Conservation (phyloP, 1,284 basidiomycete genomes). For the Blastosporella zonata region DNA sequence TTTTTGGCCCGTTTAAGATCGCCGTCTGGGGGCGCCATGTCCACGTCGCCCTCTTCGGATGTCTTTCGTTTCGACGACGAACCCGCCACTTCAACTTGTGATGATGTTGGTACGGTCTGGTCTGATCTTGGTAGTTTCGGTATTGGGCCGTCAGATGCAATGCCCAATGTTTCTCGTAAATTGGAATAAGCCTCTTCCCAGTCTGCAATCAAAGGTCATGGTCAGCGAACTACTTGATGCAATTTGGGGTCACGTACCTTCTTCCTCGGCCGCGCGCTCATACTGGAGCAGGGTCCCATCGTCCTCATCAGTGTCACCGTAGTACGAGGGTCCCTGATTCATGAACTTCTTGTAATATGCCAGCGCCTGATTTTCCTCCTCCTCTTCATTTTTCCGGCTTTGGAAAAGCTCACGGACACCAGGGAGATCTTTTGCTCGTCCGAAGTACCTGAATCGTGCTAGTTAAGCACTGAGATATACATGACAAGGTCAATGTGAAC, state of each 20-base stretch:
- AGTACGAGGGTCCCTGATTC: slow-evolving; percentile 87
- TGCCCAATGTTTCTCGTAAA: slow-evolving; percentile 54
- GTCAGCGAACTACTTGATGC: not conserved
- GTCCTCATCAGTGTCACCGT: slow-evolving; percentile 87
- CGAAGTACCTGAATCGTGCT: slow-evolving; percentile 76
- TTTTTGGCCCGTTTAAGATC: slow-evolving; percentile 35
- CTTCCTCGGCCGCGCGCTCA: slow-evolving; percentile 71
- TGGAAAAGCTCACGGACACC: slow-evolving; percentile 94
- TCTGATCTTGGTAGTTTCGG: slow-evolving; percentile 51
- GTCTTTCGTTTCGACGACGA: slow-evolving; percentile 48
- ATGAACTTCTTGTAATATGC: slow-evolving; percentile 87
- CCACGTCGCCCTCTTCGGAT: slow-evolving; percentile 37
- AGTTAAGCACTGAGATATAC: slow-evolving; percentile 2
- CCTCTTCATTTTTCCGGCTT: slow-evolving; percentile 78
- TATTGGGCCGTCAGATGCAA: slow-evolving; percentile 48
- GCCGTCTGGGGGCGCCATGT: slow-evolving; percentile 36
- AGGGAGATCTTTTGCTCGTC: slow-evolving; percentile 93
- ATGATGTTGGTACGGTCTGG: slow-evolving; percentile 17
- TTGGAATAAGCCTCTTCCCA: slow-evolving; percentile 69
- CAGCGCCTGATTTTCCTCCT: slow-evolving; percentile 77
- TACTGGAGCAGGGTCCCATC: slow-evolving; percentile 69
- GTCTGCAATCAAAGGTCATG: slow-evolving; percentile 37
- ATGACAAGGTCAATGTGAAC: slow-evolving; percentile 26
- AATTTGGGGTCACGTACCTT: slow-evolving; percentile 48
- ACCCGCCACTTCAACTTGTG: slow-evolving; percentile 11